These are phyloP conservation scores for Aspergillus pseudoterreus DNA, from an alignment of 2,329 filamentous ascomycete genomes.

Conservation along the genomic window DNA sequence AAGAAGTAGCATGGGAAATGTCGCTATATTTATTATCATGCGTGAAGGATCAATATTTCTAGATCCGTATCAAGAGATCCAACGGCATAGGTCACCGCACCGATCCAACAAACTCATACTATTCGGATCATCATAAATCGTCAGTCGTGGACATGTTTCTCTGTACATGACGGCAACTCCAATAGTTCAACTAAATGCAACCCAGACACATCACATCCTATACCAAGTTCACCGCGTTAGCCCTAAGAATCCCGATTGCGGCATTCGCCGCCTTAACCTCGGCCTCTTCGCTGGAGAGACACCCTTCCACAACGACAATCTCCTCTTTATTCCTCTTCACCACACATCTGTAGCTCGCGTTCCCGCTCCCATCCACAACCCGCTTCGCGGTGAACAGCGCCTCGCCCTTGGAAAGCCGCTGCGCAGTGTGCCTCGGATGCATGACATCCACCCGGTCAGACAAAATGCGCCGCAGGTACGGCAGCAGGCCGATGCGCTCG, in stretches of 20 bases:
- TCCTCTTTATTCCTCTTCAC: slow-evolving; percentile 13
- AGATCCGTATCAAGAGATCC: no score
- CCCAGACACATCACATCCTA: neutral
- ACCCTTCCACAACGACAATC: slow-evolving; percentile 20
- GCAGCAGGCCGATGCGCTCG: slow-evolving; percentile 61
- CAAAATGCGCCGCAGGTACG: slow-evolving; percentile 60
- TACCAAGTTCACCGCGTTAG: neutral
- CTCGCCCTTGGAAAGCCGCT: slow-evolving; percentile 47
- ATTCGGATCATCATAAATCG: neutral
- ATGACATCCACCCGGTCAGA: slow-evolving; percentile 52
- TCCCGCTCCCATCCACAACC: slow-evolving; percentile 8
- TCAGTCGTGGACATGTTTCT: neutral
- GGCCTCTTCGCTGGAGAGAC: slow-evolving; percentile 26
- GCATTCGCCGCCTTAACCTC: slow-evolving; percentile 23
- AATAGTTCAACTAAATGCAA: neutral
- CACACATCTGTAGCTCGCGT: slow-evolving; percentile 20
- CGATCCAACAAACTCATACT: neutral
- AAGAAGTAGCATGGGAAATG: slow-evolving; percentile 19
- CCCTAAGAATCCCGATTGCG: slow-evolving; percentile 13
- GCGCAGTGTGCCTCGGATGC: slow-evolving; percentile 66
- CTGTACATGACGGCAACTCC: neutral
- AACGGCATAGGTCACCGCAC: no score
- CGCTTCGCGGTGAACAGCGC: slow-evolving; percentile 17
- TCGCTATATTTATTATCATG: no score
- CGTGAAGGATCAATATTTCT: no score